Evolutionary conservation across 2,329 filamentous ascomycete species (phyloP).

Genomic region (Zopfia rhizophila): DNA sequence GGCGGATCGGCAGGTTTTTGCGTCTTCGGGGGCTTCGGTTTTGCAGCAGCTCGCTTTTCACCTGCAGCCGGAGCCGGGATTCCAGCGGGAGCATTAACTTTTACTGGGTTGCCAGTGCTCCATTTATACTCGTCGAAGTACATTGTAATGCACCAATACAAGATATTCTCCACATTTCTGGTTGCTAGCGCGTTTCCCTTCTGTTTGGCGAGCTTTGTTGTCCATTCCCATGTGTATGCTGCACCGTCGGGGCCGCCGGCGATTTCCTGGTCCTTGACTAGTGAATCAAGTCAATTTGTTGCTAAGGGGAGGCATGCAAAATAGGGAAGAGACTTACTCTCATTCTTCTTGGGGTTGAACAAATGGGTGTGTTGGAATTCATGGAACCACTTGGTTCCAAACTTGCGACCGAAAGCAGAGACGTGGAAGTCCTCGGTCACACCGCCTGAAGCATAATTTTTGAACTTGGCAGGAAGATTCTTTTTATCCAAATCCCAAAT

Average conservation of each 20-base stretch:
- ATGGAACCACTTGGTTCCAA: slow-evolving; percentile 23
- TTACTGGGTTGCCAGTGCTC: slow-evolving; percentile 21
- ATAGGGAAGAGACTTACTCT: too few relatives aligned
- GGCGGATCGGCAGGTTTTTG: too few relatives aligned
- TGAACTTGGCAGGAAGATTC: slow-evolving; percentile 18
- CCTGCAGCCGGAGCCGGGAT: slow-evolving; percentile 6
- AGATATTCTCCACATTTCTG: slow-evolving; percentile 20
- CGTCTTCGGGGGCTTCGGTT: slow-evolving; percentile 10
- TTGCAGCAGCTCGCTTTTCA: slow-evolving; percentile 9
- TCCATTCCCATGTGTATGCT: slow-evolving; percentile 15
- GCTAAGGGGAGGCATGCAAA: too few relatives aligned
- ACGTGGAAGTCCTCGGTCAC: slow-evolving; percentile 22
- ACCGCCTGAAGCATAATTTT: slow-evolving; percentile 11
- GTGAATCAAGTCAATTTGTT: too few relatives aligned
- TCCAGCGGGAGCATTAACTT: slow-evolving; percentile 1
- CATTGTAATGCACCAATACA: slow-evolving; percentile 22
- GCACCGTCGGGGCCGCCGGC: background rate
- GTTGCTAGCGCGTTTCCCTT: slow-evolving; percentile 14
- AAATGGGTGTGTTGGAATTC: slow-evolving; percentile 21
- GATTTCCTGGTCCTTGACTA: slow-evolving; percentile 19
- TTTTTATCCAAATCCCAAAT: slow-evolving; percentile 20
- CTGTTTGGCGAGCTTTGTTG: slow-evolving; percentile 15
- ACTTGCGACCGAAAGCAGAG: slow-evolving; percentile 17
- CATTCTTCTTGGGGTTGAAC: slow-evolving; percentile 12
- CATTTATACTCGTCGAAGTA: slow-evolving; percentile 20